Percentiles rank a stretch among this genome's conserved stretches.
phyloP scores from a whole-genome alignment of 148 eudicot species.

The Limonium bicolor region DNA sequence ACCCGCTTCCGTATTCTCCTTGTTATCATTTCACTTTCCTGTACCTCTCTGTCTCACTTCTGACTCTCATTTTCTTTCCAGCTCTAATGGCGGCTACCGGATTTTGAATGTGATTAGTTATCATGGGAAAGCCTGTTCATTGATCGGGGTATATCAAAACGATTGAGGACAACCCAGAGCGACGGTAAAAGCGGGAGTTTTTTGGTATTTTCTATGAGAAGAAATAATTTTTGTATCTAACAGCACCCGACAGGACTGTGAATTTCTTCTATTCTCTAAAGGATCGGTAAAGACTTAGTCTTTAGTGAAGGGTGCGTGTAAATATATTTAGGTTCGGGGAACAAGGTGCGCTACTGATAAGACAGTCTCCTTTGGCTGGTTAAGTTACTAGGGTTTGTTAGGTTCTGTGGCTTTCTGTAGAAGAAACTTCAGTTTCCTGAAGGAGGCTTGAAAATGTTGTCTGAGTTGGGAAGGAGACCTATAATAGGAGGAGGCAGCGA shows the following conservation, averaged over 20 bases:
- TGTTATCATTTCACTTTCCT: neutral
- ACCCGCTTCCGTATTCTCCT: neutral
- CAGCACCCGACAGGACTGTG: neutral
- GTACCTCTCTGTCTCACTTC: neutral
- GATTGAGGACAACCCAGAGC: too few relatives aligned
- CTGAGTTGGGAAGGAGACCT: conserved; percentile 56
- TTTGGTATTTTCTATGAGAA: neutral
- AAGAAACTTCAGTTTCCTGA: too few relatives aligned
- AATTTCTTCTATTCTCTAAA: too few relatives aligned
- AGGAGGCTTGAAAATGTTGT: conserved; percentile 42
- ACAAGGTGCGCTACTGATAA: too few relatives aligned
- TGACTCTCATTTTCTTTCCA: too few relatives aligned
- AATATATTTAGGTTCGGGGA: neutral
- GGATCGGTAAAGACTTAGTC: neutral
- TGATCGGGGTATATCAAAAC: too few relatives aligned
- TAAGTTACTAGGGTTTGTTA: conserved; percentile 3
- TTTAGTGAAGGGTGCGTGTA: neutral
- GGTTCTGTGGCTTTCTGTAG: too few relatives aligned
- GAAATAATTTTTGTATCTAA: neutral
- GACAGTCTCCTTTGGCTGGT: too few relatives aligned
- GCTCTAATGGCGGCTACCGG: neutral
- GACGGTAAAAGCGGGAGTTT: neutral
- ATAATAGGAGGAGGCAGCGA: conserved; percentile 36
- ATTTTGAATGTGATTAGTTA: neutral
- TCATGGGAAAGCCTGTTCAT: too few relatives aligned